Evolutionary conservation across 768 basidiomycete genomes (phyloP).

Genomic region (Obba rivulosa): DNA sequence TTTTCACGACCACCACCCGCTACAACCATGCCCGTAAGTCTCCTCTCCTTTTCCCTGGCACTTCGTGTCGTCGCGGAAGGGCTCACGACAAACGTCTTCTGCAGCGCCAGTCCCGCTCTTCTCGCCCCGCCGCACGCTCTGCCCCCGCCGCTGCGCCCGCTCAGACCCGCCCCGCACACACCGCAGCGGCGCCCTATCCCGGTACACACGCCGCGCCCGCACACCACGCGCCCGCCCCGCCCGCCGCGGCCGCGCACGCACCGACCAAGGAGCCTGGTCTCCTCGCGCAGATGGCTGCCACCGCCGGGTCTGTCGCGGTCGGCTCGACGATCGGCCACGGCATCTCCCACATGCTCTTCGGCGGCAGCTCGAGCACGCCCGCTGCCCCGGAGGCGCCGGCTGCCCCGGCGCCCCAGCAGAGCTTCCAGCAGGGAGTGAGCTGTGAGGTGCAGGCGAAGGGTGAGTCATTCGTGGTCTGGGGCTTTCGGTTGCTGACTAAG

Average conservation of each 20-base stretch:
- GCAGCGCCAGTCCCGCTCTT: slow-evolving; percentile 76
- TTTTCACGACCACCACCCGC: slow-evolving; percentile 3
- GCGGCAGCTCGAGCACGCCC: slow-evolving; percentile 47
- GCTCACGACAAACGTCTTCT: not conserved
- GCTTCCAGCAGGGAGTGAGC: slow-evolving; percentile 44
- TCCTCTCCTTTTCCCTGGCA: not conserved
- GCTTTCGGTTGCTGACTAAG: not conserved
- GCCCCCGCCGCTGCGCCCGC: slow-evolving; percentile 43
- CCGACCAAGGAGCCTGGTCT: slow-evolving; percentile 58
- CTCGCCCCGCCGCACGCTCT: slow-evolving; percentile 46
- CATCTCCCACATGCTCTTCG: slow-evolving; percentile 87
- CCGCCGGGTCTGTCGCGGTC: slow-evolving; percentile 85
- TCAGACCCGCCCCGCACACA: slow-evolving; percentile 43
- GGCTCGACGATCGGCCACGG: slow-evolving; percentile 89
- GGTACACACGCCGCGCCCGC: slow-evolving; percentile 31
- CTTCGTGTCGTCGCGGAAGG: not conserved
- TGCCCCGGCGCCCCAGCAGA: slow-evolving; percentile 40
- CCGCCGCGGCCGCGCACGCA: slow-evolving; percentile 25
- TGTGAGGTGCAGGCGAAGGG: slow-evolving; percentile 85
- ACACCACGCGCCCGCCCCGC: slow-evolving; percentile 31
- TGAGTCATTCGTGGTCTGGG: slow-evolving; percentile 21
- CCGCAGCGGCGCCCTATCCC: slow-evolving; percentile 38
- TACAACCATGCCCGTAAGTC: slow-evolving; percentile 45
- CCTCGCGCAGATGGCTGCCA: slow-evolving; percentile 82
- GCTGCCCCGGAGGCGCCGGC: slow-evolving; percentile 40